Conservation (phyloP, 148 eudicot genomes). For the Chenopodium album region DNA sequence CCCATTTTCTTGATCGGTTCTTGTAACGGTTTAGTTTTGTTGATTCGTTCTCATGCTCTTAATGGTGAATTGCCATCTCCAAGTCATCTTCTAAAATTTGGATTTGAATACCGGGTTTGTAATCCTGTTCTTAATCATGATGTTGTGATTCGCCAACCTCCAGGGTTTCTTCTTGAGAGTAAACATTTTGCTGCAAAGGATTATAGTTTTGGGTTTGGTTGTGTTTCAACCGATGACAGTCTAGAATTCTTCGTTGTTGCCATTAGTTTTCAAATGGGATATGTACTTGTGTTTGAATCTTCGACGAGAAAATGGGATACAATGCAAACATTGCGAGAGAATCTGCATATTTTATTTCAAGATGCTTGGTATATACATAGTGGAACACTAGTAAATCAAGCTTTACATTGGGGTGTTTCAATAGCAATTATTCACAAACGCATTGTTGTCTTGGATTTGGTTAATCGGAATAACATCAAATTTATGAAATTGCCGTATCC, state of each 20-base stretch:
- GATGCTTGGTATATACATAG: not conserved
- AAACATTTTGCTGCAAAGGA: no score
- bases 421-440: not conserved
- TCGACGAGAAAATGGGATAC: not conserved
- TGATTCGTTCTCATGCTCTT: not conserved
- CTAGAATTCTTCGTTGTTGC: not conserved
- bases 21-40: not conserved
- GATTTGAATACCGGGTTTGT: not conserved
- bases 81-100: no score
- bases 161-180: no score
- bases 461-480: not conserved
- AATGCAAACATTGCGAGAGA: not conserved
- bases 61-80: no score
- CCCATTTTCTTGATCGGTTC: no score
- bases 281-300: no score
- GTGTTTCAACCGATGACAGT: not conserved
- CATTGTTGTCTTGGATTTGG: not conserved
- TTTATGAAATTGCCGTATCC: not conserved
- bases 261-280: not conserved
- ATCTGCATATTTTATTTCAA: not conserved
- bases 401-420: not conserved
- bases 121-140: not conserved
- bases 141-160: not conserved
- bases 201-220: not conserved
- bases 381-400: not conserved